Base-by-base conservation (phyloP, 2,329 filamentous ascomycete species). In the Diaporthe batatas region DNA sequence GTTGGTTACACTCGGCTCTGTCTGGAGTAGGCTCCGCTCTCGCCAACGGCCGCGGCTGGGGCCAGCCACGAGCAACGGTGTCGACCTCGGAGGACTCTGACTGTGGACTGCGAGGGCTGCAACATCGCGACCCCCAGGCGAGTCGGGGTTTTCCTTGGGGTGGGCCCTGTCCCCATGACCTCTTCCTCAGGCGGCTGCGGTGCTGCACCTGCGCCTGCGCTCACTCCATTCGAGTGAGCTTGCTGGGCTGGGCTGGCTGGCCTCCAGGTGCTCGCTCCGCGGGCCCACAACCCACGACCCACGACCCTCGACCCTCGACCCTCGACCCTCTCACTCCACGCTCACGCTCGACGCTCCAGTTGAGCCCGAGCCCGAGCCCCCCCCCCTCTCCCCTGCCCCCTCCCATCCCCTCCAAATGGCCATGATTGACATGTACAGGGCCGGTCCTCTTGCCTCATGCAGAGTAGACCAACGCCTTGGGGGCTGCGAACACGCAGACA, bases 131-230 rank as follows among this genome's bases (percentile, higher is more conserved):
- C 34, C 32, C 32, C 62, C 36, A 29, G 54, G 59, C 73, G 71
- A 74, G 73, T 73, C 71, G 73, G 73, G 54, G 68, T 51, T 64
- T 74, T 73, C 51, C 59, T 73, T 55, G 58, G 21, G 32, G 73
- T 74, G 73, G 73, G 54, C 68, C 68, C 53, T 44, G 71, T 62
- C 62, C 73, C 71, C 73, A 74, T 74, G 73, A 74, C 71, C 73
- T 74, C 36, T 44, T 39, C 59, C 67, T 62, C 59, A 72, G 68
- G 73, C 73, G 72, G 72, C 57, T 73, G 67, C 36, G 51, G 68
- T 68, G 73, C 70, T 74, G 73, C 73, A 74, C 53, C 23, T 72
- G 55, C 44, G 44, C 62, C 62, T 36, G 62, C 49, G 21, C 65
- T 39, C 51, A 21, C 70, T 47, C 71, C 47, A 49, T 70, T 51